These are phyloP conservation scores for Ophioceras dolichostomum DNA, from an alignment of 2,329 filamentous ascomycete species.

Conservation along the genomic window DNA sequence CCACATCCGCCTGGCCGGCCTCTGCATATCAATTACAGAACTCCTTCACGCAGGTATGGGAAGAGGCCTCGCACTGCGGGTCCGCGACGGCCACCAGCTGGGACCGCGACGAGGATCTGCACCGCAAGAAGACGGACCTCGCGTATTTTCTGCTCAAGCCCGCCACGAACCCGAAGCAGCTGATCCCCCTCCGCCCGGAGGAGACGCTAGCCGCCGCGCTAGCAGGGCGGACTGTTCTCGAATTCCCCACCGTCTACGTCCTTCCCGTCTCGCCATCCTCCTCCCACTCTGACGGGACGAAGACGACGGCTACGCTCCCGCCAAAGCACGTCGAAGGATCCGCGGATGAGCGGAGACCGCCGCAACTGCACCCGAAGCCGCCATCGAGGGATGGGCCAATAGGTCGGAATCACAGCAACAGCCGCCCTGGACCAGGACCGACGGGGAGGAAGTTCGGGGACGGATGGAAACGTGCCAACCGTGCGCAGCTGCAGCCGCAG, in stretches of 20 bases:
- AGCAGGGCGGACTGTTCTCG: slow-evolving; percentile 45
- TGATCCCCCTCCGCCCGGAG: slow-evolving; percentile 41
- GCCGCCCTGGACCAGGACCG: too few species aligned
- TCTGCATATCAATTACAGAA: slow-evolving; percentile 12
- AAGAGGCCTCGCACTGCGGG: slow-evolving; percentile 4
- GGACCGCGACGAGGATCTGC: slow-evolving; percentile 9
- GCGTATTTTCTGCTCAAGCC: slow-evolving; percentile 16
- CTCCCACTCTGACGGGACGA: too few species aligned
- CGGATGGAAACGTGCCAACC: too few species aligned
- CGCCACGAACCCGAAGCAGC: slow-evolving; percentile 9
- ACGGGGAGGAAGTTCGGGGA: too few species aligned
- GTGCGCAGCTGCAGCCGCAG: too few species aligned
- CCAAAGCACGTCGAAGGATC: slow-evolving; percentile 11
- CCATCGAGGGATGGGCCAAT: neutral
- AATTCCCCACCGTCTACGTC: slow-evolving; percentile 61
- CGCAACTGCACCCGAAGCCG: neutral
- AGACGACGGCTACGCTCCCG: too few species aligned
- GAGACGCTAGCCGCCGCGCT: slow-evolving; percentile 40
- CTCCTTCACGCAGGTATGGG: slow-evolving; percentile 13
- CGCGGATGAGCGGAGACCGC: neutral
- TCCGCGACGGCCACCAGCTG: slow-evolving; percentile 4
- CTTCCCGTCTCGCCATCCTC: too few species aligned
- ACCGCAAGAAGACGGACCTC: slow-evolving; percentile 6
- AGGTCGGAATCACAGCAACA: neutral
- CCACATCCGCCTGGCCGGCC: slow-evolving; percentile 9